A percentile compares a stretch with the other conserved stretches of the same genome.
These are phyloP conservation scores for Daldinia sp. DNA, from an alignment of 2,329 filamentous ascomycete species.

Conservation along the genomic window DNA sequence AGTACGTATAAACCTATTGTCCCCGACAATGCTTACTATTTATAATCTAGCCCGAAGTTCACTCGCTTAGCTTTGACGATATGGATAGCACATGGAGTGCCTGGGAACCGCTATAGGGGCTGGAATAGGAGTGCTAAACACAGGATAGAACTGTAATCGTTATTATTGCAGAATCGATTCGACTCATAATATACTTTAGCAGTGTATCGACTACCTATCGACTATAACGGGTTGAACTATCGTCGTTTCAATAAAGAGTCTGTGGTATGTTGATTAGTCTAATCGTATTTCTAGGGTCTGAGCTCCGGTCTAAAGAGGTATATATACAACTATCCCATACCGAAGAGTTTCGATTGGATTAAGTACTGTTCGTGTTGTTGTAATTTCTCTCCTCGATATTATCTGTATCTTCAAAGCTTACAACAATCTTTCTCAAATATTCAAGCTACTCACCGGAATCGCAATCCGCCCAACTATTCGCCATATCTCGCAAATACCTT, in stretches of 20 bases:
- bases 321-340: too few relatives aligned
- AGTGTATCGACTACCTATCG: not conserved
- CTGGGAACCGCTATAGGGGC: not conserved
- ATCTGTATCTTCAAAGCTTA: too few relatives aligned
- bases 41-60: conserved; percentile 2
- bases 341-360: too few relatives aligned
- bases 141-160: not conserved
- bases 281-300: too few relatives aligned
- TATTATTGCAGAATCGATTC: not conserved
- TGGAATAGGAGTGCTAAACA: not conserved
- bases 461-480: not conserved
- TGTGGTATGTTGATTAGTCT: not conserved
- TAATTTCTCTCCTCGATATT: too few relatives aligned
- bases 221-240: not conserved
- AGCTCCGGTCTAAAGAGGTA: too few relatives aligned
- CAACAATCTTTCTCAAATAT: too few relatives aligned
- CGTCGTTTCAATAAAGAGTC: not conserved
- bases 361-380: too few relatives aligned
- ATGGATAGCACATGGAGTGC: conserved; percentile 5
- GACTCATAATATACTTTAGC: too few relatives aligned
- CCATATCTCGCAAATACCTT: not conserved
- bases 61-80: conserved; percentile 12
- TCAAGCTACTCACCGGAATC: too few relatives aligned
- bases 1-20: not conserved
- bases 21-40: not conserved